Base-by-base conservation (phyloP, 2,329 filamentous ascomycete genomes). In the Furcasterigmium furcatum region DNA sequence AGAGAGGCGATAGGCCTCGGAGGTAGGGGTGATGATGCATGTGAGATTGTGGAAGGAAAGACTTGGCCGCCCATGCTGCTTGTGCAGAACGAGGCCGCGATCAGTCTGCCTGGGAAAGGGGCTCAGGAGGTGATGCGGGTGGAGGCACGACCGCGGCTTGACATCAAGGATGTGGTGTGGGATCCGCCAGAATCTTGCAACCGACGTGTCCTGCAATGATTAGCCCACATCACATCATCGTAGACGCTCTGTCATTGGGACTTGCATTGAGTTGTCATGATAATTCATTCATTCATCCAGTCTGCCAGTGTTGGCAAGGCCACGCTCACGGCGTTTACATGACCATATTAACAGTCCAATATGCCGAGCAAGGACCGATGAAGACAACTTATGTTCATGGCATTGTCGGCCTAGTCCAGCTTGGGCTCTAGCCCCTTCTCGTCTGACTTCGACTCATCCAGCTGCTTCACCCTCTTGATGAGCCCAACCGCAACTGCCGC, bases 101-200 rank as follows among this genome's bases (percentile, higher is more conserved):
- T 59, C 6, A 45, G 44, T 7, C 41, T 65, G 9, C 55, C 58
- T 1, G 52, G 49, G n/a, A 41, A 32, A 13, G 22, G n/a, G 22
- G 48, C 44, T 5, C 40, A 44, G 12, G 10, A 46, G n/a, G 42
- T 24, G n/a, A 42, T 61, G 12, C 36, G 29, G 12, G 41, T 64
- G 12, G 54, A 56, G 2, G 57, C 57, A 5, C 60, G 62, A 43
- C 56, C 52, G 14, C 58, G 62, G 43, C 46, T 55, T 20, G 57
- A 55, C 13, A 50, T 66, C 42, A 60, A 60, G 25, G 65, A 68
- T 22, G 55, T 67, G 18, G 60, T 70, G 5, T 68, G 65, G 66
- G 66, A 69, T 47, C 64, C 67, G 14, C 66, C 64, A 2, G 61
- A 32, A 32, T 3, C 35, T 55, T n/a, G n/a, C n/a, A n/a, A n/a